Evolutionary conservation across 805 yeast species (phyloP).

Genomic region (Isabelozyma pseudorhagii): DNA sequence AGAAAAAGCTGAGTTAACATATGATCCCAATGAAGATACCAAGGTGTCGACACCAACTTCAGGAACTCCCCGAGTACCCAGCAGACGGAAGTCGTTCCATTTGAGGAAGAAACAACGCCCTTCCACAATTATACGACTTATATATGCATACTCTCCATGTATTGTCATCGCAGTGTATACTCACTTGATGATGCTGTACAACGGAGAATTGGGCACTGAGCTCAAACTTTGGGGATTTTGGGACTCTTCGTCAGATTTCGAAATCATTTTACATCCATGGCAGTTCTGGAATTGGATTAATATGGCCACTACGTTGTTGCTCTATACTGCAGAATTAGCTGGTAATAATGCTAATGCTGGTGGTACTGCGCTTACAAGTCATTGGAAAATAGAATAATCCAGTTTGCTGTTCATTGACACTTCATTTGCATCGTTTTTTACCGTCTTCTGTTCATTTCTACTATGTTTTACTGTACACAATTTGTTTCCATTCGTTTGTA

Average conservation of each 20-base stretch:
- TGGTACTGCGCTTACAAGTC: slow-evolving; percentile 39
- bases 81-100: slow-evolving; percentile 10
- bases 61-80: slow-evolving; percentile 3
- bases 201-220: slow-evolving; percentile 68
- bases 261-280: slow-evolving; percentile 63
- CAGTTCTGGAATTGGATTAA: slow-evolving; percentile 98
- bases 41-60: slow-evolving; percentile 10
- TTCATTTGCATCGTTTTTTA: neutral
- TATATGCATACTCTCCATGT: slow-evolving; percentile 91
- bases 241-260: slow-evolving; percentile 23
- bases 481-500: too few relatives aligned
- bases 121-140: slow-evolving; percentile 47
- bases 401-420: neutral
- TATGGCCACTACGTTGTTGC: slow-evolving; percentile 72
- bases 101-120: slow-evolving; percentile 17
- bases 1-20: neutral
- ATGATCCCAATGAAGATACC: neutral
- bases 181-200: slow-evolving; percentile 86
- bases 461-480: neutral
- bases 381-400: slow-evolving; percentile 39
- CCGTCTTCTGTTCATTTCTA: neutral
- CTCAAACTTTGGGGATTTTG: slow-evolving; percentile 59
- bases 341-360: slow-evolving; percentile 29
- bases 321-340: slow-evolving; percentile 76
- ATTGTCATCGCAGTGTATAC: slow-evolving; percentile 93